Conservation (phyloP, 148 eudicot genomes). For the Rheum nobile region DNA sequence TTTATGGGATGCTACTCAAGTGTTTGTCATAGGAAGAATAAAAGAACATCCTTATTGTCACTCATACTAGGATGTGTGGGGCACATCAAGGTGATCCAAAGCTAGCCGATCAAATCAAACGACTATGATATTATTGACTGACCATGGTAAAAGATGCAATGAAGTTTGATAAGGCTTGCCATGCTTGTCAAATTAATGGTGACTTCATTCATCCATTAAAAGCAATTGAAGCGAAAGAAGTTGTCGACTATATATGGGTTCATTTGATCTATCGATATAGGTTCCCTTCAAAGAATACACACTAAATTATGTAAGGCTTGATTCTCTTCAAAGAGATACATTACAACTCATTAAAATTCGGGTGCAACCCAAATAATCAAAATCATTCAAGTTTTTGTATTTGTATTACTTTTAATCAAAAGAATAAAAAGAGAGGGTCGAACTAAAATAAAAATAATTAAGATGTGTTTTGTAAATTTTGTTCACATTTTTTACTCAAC, state of each 20-base stretch:
- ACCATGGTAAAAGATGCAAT: not conserved
- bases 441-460: too few relatives aligned
- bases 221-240: not conserved
- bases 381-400: too few relatives aligned
- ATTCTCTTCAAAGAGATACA: too few relatives aligned
- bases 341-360: too few relatives aligned
- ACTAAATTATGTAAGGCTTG: too few relatives aligned
- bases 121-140: not conserved
- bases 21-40: not conserved
- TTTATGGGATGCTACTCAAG: not conserved
- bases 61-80: not conserved
- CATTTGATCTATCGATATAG: not conserved
- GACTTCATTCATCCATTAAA: not conserved
- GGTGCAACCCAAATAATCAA: too few relatives aligned
- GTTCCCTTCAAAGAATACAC: too few relatives aligned
- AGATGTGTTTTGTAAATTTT: too few relatives aligned
- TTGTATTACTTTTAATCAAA: too few relatives aligned
- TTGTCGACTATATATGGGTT: not conserved
- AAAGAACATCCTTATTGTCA: not conserved
- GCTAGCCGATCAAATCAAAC: not conserved
- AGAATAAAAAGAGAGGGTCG: too few relatives aligned
- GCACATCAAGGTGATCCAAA: not conserved
- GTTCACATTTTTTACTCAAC: too few relatives aligned
- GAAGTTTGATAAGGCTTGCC: not conserved
- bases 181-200: not conserved